A percentile compares a stretch with the other conserved stretches of the same genome.
These are phyloP conservation scores for Mycena floridula DNA, from an alignment of 768 basidiomycete genomes.

Conservation along the genomic window DNA sequence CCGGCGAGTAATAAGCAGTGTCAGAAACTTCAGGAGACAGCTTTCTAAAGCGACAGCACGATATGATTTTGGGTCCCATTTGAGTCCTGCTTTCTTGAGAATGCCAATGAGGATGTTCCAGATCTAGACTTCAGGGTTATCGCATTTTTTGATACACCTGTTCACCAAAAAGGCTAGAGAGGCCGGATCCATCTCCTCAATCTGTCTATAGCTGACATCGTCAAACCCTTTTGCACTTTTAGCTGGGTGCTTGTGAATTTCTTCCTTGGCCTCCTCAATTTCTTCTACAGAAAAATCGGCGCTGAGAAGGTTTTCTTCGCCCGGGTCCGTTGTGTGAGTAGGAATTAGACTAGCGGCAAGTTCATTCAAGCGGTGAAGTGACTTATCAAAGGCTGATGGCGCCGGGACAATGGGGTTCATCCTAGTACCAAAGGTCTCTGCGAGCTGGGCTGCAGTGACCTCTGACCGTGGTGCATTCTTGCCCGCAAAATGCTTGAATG, in stretches of 20 bases:
- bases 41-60: conserved; percentile 1
- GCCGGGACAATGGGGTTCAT: not conserved
- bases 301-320: not conserved
- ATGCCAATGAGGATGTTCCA: not conserved
- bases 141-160: not conserved
- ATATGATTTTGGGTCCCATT: conserved; percentile 1
- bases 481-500: not conserved
- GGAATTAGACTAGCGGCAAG: not conserved
- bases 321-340: not conserved
- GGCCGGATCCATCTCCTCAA: not conserved
- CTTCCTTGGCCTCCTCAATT: not conserved
- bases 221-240: not conserved
- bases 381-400: not conserved
- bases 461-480: not conserved
- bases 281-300: not conserved
- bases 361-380: not conserved
- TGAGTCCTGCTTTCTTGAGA: too few species aligned
- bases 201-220: not conserved
- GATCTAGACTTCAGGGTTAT: not conserved
- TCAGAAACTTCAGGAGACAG: too few species aligned
- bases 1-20: not conserved
- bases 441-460: not conserved
- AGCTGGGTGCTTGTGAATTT: not conserved
- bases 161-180: not conserved
- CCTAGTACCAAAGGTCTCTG: not conserved